Percentiles rank a stretch among this genome's conserved stretches.
phyloP scores from a whole-genome alignment of 805 yeast species.

The Wickerhamiella galacta region DNA sequence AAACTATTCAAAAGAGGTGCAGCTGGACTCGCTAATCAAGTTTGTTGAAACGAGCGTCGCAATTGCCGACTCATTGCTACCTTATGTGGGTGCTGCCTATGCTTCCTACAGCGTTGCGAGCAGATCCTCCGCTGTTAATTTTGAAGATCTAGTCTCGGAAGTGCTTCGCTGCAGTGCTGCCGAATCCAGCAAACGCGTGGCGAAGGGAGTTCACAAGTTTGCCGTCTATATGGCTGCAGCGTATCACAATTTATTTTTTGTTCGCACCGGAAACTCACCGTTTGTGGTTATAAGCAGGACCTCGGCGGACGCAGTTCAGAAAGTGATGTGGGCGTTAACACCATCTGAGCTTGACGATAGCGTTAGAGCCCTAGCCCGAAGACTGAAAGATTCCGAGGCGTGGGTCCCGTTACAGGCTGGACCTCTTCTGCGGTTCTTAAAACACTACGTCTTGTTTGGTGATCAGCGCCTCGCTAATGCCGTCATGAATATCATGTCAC shows the following conservation, averaged over 20 bases:
- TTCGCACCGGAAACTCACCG: not conserved
- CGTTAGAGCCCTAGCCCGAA: not conserved
- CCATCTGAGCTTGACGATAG: not conserved
- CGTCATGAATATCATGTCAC: slow-evolving; percentile 1
- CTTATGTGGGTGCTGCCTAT: not conserved
- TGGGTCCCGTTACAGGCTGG: not conserved
- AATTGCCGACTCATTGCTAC: not conserved
- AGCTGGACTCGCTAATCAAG: no score
- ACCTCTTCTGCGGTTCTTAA: not conserved
- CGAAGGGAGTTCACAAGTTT: not conserved
- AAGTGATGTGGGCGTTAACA: not conserved
- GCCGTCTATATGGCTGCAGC: not conserved
- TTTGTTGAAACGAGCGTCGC: no score
- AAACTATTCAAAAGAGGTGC: no score
- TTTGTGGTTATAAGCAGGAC: not conserved
- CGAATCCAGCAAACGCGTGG: not conserved
- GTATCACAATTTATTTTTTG: not conserved
- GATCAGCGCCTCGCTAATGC: not conserved
- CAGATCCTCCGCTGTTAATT: not conserved
- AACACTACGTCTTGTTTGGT: not conserved
- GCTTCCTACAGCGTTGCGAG: not conserved
- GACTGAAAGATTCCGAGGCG: not conserved
- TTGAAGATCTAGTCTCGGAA: not conserved
- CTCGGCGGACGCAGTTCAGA: not conserved
- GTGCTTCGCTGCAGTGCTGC: not conserved